These are phyloP conservation scores for Dissophora globulifera DNA, from an alignment of 192 early-diverging fungal species.

Conservation along the genomic window DNA sequence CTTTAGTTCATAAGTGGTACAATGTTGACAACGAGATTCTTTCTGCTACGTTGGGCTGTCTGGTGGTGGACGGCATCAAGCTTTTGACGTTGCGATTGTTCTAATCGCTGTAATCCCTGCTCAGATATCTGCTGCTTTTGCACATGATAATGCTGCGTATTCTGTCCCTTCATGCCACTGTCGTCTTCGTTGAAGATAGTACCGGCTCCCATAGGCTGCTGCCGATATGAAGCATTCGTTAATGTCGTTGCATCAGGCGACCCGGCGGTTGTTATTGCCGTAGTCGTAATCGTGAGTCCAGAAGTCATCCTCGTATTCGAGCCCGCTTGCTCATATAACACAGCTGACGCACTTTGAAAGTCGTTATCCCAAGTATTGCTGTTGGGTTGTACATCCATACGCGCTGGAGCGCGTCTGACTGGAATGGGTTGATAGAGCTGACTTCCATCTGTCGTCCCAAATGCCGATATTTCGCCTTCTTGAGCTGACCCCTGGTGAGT, in stretches of 20 bases:
- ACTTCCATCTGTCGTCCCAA: background rate
- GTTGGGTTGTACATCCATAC: too few relatives aligned
- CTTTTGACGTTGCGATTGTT: background rate
- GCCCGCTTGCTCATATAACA: background rate
- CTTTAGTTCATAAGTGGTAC: background rate
- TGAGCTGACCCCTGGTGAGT: background rate
- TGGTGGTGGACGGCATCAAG: slow-evolving; percentile 16
- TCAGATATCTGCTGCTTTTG: too few relatives aligned
- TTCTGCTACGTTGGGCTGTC: slow-evolving; percentile 43
- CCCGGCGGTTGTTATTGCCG: background rate
- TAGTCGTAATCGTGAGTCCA: slow-evolving; percentile 1
- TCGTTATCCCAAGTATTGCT: background rate
- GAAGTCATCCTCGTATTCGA: slow-evolving; percentile 7
- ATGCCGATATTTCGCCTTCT: too few relatives aligned
- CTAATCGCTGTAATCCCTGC: background rate
- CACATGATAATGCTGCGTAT: too few relatives aligned
- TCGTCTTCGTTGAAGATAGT: slow-evolving; percentile 4
- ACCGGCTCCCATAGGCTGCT: background rate
- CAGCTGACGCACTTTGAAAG: too few relatives aligned
- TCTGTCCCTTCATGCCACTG: background rate
- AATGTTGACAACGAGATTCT: slow-evolving; percentile 37
- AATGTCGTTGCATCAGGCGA: background rate
- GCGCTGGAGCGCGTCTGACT: too few relatives aligned
- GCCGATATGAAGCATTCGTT: background rate
- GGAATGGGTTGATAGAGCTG: slow-evolving; percentile 3